Conservation (phyloP, 805 yeast genomes). For the Metschnikowia continentalis region DNA sequence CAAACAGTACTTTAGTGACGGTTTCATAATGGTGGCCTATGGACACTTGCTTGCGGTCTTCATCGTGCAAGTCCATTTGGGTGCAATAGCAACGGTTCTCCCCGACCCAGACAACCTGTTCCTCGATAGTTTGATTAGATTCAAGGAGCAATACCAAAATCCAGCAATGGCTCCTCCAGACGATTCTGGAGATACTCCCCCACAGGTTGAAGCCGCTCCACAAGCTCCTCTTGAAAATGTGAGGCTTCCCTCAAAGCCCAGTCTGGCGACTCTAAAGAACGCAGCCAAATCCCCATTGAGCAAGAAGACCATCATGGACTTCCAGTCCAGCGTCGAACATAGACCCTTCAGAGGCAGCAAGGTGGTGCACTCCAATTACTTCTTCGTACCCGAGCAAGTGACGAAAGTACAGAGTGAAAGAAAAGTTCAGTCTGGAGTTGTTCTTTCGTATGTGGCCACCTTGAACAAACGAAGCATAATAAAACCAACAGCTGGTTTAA, state of each 20-base stretch:
- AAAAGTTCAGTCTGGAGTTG: neutral
- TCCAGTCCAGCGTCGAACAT: neutral
- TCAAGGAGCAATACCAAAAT: slow-evolving; percentile 1
- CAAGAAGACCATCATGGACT: neutral
- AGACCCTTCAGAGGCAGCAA: slow-evolving; percentile 1
- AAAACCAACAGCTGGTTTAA: neutral
- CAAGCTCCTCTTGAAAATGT: neutral
- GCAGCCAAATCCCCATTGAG: neutral
- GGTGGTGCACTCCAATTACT: slow-evolving; percentile 1
- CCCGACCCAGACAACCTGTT: neutral
- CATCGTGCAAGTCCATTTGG: neutral
- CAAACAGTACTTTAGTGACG: neutral
- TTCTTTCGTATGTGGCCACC: neutral
- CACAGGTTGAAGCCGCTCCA: neutral
- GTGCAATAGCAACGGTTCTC: neutral
- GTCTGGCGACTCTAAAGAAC: neutral
- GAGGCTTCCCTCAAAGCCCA: neutral
- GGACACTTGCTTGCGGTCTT: neutral
- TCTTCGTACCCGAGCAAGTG: neutral
- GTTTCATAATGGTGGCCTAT: neutral
- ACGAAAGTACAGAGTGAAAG: neutral
- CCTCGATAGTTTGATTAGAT: slow-evolving; percentile 1
- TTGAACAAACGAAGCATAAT: neutral
- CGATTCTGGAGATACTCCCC: neutral
- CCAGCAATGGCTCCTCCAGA: neutral